Base-by-base conservation (phyloP, 192 early-diverging fungal species). In the Gigaspora rosea region DNA sequence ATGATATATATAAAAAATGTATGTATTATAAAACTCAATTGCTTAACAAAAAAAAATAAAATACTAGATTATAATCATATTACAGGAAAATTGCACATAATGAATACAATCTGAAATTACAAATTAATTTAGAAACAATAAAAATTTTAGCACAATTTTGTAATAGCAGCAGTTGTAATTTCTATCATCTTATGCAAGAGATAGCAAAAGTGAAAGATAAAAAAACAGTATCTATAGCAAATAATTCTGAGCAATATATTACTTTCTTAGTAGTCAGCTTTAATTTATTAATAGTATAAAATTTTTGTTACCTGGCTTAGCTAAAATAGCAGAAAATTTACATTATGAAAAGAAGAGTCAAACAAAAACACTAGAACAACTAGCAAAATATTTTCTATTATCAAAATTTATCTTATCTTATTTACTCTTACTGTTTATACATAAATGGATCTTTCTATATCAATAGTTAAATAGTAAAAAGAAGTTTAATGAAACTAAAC, bases 21-120 rank as follows among this genome's bases (percentile, higher is more conserved):
- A 13, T 70, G 46, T 48, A 48, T 49, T 70, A 46, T 48, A 71
- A 71, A 32, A 48, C 3, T 0, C 16, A 20, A 4, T 71, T 70
- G 9, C 35, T 10, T 22, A 47, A 71, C 2, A 15, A 52, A 41
- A 71, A 51, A 52, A 48, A 71, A 71, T 50, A 71, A 27, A 47
- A n/a, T 71, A 52, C 9, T 18, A 20, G 68, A 71, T 51, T 47
- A 71, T 32, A 47, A 71, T 9, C 68, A 71, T 52, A 52, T 71
- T 13, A 71, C 68, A 50, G 68, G 68, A 12, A 36, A 70, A 50
- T 70, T 48, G 16, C 68, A 11, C 68, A 70, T 51, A 18, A 6
- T 3, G 11, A 2, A 2, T 71, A 47, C n/a, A 71, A 71, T 51
- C n/a, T 71, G 0, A 41, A 71, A 71, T 51, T 71, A 22, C 13